Conservation (phyloP, 1,284 basidiomycete species). For the Ganoderma lingzhi region DNA sequence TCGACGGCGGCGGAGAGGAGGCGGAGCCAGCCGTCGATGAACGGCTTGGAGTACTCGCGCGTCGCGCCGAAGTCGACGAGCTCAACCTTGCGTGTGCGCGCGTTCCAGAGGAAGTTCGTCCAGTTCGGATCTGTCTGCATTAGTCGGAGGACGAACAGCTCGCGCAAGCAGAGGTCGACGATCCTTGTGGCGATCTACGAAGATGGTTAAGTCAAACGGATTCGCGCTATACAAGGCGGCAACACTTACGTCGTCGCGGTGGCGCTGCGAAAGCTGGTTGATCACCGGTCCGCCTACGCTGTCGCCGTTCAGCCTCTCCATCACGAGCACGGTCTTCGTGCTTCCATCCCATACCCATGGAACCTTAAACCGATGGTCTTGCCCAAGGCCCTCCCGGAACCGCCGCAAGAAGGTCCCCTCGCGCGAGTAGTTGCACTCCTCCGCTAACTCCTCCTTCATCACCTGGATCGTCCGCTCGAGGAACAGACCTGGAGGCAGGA, state of each 20-base stretch:
- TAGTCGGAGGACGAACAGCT: slow-evolving; percentile 89
- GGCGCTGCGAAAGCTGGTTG: slow-evolving; percentile 61
- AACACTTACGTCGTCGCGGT: slow-evolving; percentile 76
- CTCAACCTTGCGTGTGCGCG: slow-evolving; percentile 71
- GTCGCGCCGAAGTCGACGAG: slow-evolving; percentile 98
- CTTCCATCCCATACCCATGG: slow-evolving; percentile 89
- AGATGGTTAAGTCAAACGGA: not conserved
- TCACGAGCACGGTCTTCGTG: slow-evolving; percentile 87
- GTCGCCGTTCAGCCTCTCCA: slow-evolving; percentile 86
- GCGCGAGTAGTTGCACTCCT: slow-evolving; percentile 94
- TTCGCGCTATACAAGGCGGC: not conserved
- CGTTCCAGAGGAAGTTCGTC: slow-evolving; percentile 96
- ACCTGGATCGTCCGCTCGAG: slow-evolving; percentile 89
- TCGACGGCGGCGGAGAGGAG: slow-evolving; percentile 83
- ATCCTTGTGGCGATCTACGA: slow-evolving; percentile 84
- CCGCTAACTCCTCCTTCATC: slow-evolving; percentile 90
- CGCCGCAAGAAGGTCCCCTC: slow-evolving; percentile 81
- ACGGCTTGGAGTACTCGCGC: slow-evolving; percentile 84
- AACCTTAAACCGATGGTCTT: slow-evolving; percentile 78
- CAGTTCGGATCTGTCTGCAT: slow-evolving; percentile 99
- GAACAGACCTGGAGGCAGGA: slow-evolving; percentile 91
- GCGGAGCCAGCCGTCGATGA: slow-evolving; percentile 90
- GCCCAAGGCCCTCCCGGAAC: slow-evolving; percentile 69
- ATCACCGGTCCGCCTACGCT: slow-evolving; percentile 79
- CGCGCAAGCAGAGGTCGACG: slow-evolving; percentile 88